Evolutionary conservation across 371 early-diverging fungal genomes (phyloP).

Genomic region (Rhizopus delemar): DNA sequence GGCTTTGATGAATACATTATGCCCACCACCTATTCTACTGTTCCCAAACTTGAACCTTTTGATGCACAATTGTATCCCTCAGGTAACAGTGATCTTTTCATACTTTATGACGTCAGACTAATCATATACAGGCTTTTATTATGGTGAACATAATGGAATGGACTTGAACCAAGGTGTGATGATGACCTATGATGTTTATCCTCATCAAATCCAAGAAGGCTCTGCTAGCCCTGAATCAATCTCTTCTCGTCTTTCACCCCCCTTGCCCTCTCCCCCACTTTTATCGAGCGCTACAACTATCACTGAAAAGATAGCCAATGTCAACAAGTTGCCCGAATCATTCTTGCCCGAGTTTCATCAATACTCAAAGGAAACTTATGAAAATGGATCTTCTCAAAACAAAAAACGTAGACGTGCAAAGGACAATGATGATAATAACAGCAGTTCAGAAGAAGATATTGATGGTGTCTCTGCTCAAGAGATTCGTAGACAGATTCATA

Average conservation of each 20-base stretch:
- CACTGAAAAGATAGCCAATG: slow-evolving; percentile 49
- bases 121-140: slow-evolving; percentile 19
- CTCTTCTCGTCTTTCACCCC: slow-evolving; percentile 37
- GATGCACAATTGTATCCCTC: slow-evolving; percentile 47
- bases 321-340: slow-evolving; percentile 49
- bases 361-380: slow-evolving; percentile 52
- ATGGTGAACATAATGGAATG: slow-evolving; percentile 25
- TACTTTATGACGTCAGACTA: slow-evolving; percentile 17
- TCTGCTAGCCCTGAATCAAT: slow-evolving; percentile 36
- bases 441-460: slow-evolving; percentile 27
- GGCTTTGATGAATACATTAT: slow-evolving; percentile 55
- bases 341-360: slow-evolving; percentile 54
- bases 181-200: slow-evolving; percentile 30
- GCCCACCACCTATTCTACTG: slow-evolving; percentile 39
- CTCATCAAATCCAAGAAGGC: slow-evolving; percentile 13
- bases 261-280: slow-evolving; percentile 21
- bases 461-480: slow-evolving; percentile 48
- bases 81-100: slow-evolving; percentile 23
- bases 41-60: slow-evolving; percentile 40
- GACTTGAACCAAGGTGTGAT: slow-evolving; percentile 22
- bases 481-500: slow-evolving; percentile 59
- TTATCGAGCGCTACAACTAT: slow-evolving; percentile 27
- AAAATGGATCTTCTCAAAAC: slow-evolving; percentile 44
- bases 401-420: slow-evolving; percentile 37
- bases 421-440: slow-evolving; percentile 26